phyloP scores from a whole-genome alignment of 1,139 yeast species.

The Scheffersomyces insectosa region DNA sequence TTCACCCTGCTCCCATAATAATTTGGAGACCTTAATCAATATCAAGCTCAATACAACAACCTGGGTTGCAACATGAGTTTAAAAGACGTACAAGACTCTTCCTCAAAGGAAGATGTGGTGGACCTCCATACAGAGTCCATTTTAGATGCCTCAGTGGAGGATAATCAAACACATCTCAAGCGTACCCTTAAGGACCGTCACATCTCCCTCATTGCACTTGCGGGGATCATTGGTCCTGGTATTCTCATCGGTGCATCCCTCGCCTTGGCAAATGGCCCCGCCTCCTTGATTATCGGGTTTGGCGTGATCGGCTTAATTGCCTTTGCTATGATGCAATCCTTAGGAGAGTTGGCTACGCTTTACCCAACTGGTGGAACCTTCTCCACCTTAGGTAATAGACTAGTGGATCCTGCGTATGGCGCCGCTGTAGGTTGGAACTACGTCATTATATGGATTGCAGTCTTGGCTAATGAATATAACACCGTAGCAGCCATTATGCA shows the following conservation, averaged over 20 bases:
- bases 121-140: not conserved
- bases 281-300: conserved; percentile 43
- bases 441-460: conserved; percentile 62
- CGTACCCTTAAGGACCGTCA: conserved; percentile 45
- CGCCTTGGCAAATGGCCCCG: conserved; percentile 49
- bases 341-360: conserved; percentile 57
- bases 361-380: conserved; percentile 58
- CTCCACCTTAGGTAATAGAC: conserved; percentile 52
- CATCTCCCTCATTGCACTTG: conserved; percentile 48
- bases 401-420: conserved; percentile 59
- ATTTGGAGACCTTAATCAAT: no score
- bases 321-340: conserved; percentile 55
- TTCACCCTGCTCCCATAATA: no score
- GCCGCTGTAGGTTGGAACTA: conserved; percentile 65
- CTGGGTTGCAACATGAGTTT: no score
- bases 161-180: conserved; percentile 24
- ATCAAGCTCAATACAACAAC: no score
- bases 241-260: conserved; percentile 49
- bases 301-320: conserved; percentile 58
- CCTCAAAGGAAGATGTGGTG: no score
- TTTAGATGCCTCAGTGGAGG: conserved; percentile 10
- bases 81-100: no score
- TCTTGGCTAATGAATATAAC: conserved; percentile 60
- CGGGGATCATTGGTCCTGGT: conserved; percentile 60
- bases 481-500: conserved; percentile 53